Conservation (phyloP, 2,329 filamentous ascomycete species). For the Chrysoporthe cubensis region DNA sequence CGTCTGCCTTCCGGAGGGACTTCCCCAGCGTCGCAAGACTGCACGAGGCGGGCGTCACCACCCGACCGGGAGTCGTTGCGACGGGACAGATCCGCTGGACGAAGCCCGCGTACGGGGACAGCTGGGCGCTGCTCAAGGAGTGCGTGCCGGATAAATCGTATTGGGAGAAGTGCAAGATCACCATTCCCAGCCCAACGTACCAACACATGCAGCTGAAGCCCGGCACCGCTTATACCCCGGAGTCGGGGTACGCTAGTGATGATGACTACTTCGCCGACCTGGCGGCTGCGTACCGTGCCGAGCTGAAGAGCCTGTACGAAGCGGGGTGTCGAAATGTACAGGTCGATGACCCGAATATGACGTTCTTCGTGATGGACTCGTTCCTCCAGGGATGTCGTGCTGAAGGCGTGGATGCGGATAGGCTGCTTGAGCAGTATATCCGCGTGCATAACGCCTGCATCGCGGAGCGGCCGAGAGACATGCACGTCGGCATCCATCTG, state of each 20-base stretch:
- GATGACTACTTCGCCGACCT: constrained; percentile 59
- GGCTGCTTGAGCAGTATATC: constrained; percentile 50
- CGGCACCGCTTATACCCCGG: constrained; percentile 14
- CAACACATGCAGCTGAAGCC: constrained; percentile 18
- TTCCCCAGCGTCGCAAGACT: constrained; percentile 14
- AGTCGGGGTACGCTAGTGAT: constrained; percentile 36
- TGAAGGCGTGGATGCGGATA: constrained; percentile 49
- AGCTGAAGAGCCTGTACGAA: constrained; percentile 56
- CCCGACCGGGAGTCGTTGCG: constrained; percentile 11
- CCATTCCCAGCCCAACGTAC: constrained; percentile 15
- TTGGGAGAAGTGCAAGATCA: constrained; percentile 17
- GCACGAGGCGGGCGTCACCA: constrained; percentile 8
- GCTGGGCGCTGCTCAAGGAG: constrained; percentile 4
- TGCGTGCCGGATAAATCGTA: neutral
- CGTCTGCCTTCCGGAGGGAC: constrained; percentile 14
- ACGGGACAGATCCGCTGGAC: constrained; percentile 19
- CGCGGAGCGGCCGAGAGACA: constrained; percentile 42
- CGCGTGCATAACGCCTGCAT: constrained; percentile 65
- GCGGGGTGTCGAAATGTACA: constrained; percentile 57
- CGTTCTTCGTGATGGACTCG: constrained; percentile 62
- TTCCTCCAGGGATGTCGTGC: constrained; percentile 50
- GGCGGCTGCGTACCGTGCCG: constrained; percentile 55
- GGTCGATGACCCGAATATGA: constrained; percentile 59
- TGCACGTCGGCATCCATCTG: constrained; percentile 67
- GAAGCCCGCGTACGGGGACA: constrained; percentile 12